phyloP scores from a whole-genome alignment of 2,329 filamentous ascomycete genomes.

The Trichoderma atroviride region DNA sequence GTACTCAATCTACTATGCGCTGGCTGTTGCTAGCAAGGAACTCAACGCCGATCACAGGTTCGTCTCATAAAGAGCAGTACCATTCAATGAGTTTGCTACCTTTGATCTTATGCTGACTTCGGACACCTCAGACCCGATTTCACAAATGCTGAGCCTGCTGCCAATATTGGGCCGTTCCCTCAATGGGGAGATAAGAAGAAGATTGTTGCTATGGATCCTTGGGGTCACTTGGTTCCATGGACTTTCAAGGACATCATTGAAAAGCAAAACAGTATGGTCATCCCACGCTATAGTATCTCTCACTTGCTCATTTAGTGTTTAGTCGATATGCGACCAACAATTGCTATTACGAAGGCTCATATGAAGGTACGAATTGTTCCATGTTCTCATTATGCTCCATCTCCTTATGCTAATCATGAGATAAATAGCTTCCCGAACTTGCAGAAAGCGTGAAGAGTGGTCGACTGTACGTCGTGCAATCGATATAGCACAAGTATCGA shows the following conservation, averaged over 20 bases:
- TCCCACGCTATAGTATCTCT: background rate
- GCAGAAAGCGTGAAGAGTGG: constrained; percentile 83
- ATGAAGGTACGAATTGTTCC: constrained; percentile 66
- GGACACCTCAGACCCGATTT: constrained; percentile 54
- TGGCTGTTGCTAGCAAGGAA: constrained; percentile 90
- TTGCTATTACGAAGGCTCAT: constrained; percentile 87
- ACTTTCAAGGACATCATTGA: constrained; percentile 78
- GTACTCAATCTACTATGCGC: constrained; percentile 92
- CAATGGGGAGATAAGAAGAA: constrained; percentile 90
- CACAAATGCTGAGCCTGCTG: constrained; percentile 85
- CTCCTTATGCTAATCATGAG: background rate
- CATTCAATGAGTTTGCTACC: background rate
- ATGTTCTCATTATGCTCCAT: background rate
- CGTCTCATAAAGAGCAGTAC: background rate
- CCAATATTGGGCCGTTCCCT: constrained; percentile 82
- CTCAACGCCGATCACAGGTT: constrained; percentile 77
- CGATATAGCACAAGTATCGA: background rate
- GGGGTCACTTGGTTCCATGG: constrained; percentile 84
- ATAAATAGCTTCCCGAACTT: constrained; percentile 74
- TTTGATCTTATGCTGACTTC: background rate
- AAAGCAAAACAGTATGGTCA: constrained; percentile 63
- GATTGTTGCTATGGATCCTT: constrained; percentile 97
- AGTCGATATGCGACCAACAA: constrained; percentile 87
- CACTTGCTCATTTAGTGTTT: constrained; percentile 19
- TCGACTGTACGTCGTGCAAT: constrained; percentile 57